Evolutionary conservation across 352 stramenopile species (phyloP).

Genomic region (Pythium insidiosum): DNA sequence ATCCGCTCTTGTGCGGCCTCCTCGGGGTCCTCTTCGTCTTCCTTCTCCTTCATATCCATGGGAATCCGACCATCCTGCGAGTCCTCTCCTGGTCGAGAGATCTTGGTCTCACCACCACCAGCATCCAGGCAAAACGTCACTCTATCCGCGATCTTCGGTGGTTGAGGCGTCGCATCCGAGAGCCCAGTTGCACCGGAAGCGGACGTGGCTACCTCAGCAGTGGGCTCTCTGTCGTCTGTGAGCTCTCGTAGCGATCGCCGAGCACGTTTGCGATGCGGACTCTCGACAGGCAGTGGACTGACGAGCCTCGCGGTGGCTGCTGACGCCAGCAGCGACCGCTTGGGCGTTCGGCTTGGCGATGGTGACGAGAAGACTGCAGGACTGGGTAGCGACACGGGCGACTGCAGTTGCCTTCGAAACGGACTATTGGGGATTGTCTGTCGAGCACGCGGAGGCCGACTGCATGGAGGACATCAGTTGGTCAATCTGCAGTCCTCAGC

Average conservation of each 20-base stretch:
- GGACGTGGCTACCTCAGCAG: too few species aligned
- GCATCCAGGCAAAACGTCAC: slow-evolving; percentile 46
- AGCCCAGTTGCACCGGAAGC: too few species aligned
- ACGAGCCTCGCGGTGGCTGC: too few species aligned
- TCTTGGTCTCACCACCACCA: slow-evolving; percentile 21
- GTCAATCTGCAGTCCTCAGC: too few species aligned
- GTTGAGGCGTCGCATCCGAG: not conserved
- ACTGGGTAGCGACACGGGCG: slow-evolving; percentile 1
- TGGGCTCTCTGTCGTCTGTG: slow-evolving; percentile 18
- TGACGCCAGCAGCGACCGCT: too few species aligned
- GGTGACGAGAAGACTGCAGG: slow-evolving; percentile 13
- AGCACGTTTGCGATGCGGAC: slow-evolving; percentile 31
- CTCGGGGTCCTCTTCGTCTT: slow-evolving; percentile 17
- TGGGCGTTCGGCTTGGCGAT: slow-evolving; percentile 25
- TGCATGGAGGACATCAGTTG: too few species aligned
- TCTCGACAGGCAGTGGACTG: slow-evolving; percentile 20
- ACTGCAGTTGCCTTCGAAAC: slow-evolving; percentile 21
- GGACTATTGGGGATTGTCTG: slow-evolving; percentile 23
- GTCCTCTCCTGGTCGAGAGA: slow-evolving; percentile 45
- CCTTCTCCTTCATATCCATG: too few species aligned
- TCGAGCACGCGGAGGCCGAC: slow-evolving; percentile 24
- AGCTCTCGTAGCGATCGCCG: slow-evolving; percentile 32
- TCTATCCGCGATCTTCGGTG: slow-evolving; percentile 35
- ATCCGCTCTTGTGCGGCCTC: slow-evolving; percentile 33
- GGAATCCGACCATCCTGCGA: slow-evolving; percentile 45